These are phyloP conservation scores for Ricinus communis DNA, from an alignment of 345 rosid species.

Conservation along the genomic window DNA sequence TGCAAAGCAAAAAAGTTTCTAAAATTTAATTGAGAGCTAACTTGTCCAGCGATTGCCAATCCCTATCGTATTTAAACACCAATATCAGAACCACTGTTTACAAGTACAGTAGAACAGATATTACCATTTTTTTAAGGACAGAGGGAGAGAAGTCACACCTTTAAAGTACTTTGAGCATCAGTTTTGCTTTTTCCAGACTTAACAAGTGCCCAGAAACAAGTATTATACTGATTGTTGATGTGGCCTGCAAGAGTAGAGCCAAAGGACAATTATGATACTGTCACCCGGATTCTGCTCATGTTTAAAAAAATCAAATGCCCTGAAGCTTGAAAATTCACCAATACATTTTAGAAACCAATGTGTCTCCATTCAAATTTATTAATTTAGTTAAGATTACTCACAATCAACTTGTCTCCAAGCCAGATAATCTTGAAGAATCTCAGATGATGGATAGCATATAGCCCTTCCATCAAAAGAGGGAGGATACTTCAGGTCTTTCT, in stretches of 20 bases:
- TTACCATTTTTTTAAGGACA: not conserved
- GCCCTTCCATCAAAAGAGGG: constrained; percentile 91
- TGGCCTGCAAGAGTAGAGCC: constrained; percentile 56
- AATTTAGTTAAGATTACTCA: constrained; percentile 40
- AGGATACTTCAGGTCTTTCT: constrained; percentile 59
- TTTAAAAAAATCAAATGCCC: not conserved
- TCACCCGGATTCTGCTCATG: not conserved
- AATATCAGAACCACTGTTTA: no score
- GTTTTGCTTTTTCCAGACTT: constrained; percentile 76
- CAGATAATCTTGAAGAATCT: constrained; percentile 78
- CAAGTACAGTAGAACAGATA: no score
- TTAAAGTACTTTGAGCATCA: constrained; percentile 66
- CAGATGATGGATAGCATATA: constrained; percentile 74
- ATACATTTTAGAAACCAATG: not conserved
- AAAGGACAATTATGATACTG: not conserved
- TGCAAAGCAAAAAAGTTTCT: constrained; percentile 23
- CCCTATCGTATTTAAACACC: not conserved
- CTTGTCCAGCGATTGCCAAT: not conserved
- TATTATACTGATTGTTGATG: constrained; percentile 90
- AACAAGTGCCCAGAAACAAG: constrained; percentile 95
- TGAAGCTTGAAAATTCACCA: constrained; percentile 1
- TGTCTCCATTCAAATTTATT: not conserved
- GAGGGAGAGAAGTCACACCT: constrained; percentile 41
- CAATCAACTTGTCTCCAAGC: constrained; percentile 99
- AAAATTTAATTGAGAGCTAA: not conserved